Evolutionary conservation across 2,329 filamentous ascomycete species (phyloP).

Genomic region (Botrytis tulipae): DNA sequence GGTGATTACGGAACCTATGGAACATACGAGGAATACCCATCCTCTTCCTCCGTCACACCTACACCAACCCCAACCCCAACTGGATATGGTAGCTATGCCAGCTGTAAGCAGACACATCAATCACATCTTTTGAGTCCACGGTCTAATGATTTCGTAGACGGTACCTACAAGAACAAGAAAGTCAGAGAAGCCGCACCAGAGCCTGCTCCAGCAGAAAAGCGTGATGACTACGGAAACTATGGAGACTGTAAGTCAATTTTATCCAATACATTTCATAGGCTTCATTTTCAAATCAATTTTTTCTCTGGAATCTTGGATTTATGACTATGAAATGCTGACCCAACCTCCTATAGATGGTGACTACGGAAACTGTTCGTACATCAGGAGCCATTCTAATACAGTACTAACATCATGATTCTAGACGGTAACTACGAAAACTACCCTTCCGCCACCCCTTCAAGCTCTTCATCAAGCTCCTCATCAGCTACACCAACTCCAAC

Average conservation of each 20-base stretch:
- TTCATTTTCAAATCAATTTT: neutral
- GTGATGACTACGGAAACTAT: slow-evolving; percentile 14
- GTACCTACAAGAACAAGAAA: slow-evolving; percentile 3
- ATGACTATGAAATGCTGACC: slow-evolving; percentile 14
- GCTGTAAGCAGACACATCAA: slow-evolving; percentile 1
- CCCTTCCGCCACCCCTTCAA: neutral
- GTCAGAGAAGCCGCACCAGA: slow-evolving; percentile 4
- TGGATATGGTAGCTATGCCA: slow-evolving; percentile 14
- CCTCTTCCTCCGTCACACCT: neutral
- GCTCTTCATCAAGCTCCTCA: neutral
- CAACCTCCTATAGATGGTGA: slow-evolving; percentile 11
- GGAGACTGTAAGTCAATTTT: slow-evolving; percentile 8
- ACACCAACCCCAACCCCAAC: slow-evolving; percentile 1
- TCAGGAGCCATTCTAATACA: neutral
- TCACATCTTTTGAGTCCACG: neutral
- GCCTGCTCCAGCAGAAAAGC: slow-evolving; percentile 2
- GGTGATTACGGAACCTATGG: slow-evolving; percentile 17
- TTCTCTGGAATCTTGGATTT: neutral
- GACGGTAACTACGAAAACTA: slow-evolving; percentile 18
- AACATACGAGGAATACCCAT: slow-evolving; percentile 16
- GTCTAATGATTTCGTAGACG: neutral
- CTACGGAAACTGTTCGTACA: slow-evolving; percentile 11
- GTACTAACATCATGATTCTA: slow-evolving; percentile 2
- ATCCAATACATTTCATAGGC: neutral
- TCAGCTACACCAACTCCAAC: neutral